These are phyloP conservation scores for Colletotrichum spaethianum DNA, from an alignment of 2,329 filamentous ascomycete genomes.

Conservation along the genomic window DNA sequence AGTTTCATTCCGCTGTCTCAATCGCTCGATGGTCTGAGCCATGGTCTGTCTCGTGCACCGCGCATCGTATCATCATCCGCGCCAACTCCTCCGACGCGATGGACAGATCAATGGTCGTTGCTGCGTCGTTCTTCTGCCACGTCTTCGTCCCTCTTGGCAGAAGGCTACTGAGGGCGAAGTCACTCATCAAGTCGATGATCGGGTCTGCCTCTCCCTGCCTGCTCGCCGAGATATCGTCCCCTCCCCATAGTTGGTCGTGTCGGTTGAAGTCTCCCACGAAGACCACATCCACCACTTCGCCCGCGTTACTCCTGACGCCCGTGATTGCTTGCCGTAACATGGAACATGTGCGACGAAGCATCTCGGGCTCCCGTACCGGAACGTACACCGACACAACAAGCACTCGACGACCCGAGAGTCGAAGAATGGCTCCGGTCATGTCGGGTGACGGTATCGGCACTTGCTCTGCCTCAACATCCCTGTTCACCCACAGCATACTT, in stretches of 20 bases:
- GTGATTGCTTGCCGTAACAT: background rate
- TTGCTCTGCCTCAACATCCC: no score
- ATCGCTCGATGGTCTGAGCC: conserved; percentile 51
- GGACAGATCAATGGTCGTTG: conserved; percentile 47
- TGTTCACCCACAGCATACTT: no score
- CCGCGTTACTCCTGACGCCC: background rate
- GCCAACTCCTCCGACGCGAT: conserved; percentile 45
- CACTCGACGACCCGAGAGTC: background rate
- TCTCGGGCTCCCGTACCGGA: background rate
- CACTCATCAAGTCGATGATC: conserved; percentile 54
- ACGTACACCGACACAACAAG: conserved; percentile 17
- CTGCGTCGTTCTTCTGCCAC: conserved; percentile 46
- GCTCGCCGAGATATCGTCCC: conserved; percentile 35
- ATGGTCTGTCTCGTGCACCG: conserved; percentile 43
- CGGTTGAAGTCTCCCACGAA: conserved; percentile 43
- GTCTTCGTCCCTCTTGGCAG: conserved; percentile 53
- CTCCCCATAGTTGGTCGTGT: conserved; percentile 44
- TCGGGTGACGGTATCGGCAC: background rate
- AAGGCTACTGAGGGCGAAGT: conserved; percentile 50
- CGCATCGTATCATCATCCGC: conserved; percentile 39
- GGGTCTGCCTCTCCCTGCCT: conserved; percentile 53
- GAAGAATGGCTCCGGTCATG: background rate
- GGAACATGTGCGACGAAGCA: background rate
- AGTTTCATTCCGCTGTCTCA: conserved; percentile 48
- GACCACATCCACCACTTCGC: conserved; percentile 7